Conservation (phyloP, 2,329 filamentous ascomycete genomes). For the Mycosphaerella sp. region DNA sequence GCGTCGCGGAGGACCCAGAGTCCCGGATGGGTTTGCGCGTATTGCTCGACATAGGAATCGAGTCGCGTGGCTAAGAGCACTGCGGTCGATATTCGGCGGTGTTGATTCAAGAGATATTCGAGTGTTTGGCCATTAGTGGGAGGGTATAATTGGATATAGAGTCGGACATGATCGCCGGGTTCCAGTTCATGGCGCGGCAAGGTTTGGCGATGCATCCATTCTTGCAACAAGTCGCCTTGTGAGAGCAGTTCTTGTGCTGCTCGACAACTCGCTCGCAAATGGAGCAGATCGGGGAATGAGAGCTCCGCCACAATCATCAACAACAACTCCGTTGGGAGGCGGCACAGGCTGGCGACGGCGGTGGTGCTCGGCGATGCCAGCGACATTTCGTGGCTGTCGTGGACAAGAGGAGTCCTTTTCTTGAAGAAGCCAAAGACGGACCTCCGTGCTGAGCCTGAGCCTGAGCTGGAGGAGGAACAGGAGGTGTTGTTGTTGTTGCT, state of each 20-base stretch:
- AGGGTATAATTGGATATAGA: conserved; percentile 10
- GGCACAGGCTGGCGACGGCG: neutral
- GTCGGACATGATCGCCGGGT: neutral
- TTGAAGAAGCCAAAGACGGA: neutral
- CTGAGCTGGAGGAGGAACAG: too few relatives aligned
- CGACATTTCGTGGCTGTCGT: neutral
- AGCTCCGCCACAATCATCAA: conserved; percentile 3
- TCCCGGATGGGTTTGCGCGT: conserved; percentile 2
- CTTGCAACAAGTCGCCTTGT: conserved; percentile 4
- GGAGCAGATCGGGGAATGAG: conserved; percentile 1
- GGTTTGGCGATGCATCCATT: neutral
- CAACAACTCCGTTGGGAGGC: conserved; percentile 5
- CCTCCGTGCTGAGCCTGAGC: neutral
- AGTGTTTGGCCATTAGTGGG: conserved; percentile 2
- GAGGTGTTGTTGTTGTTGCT: too few relatives aligned
- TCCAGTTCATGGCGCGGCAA: neutral
- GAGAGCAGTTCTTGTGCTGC: neutral
- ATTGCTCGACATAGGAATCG: neutral
- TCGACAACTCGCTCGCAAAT: neutral
- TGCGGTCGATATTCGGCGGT: conserved; percentile 1
- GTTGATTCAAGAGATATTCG: conserved; percentile 4
- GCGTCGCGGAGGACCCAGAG: neutral
- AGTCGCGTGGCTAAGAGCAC: neutral
- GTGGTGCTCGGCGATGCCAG: neutral
- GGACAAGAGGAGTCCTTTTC: neutral